Evolutionary conservation across 2,329 filamentous ascomycete genomes (phyloP).

Genomic region (Leptosphaerulina australis): DNA sequence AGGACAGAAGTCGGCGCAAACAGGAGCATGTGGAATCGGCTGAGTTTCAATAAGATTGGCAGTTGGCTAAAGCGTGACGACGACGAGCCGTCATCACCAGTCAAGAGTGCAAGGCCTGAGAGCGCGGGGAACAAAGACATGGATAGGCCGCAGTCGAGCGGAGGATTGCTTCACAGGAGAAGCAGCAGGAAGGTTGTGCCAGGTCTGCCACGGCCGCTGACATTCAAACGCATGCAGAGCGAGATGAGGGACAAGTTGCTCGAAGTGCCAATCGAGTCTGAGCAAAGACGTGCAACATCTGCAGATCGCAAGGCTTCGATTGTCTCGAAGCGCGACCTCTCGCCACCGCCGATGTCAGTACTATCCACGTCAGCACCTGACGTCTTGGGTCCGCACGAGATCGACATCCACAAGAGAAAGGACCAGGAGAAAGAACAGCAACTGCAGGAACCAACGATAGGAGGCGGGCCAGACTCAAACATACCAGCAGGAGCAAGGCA

Average conservation of each 20-base stretch:
- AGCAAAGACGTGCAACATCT: conserved; percentile 77
- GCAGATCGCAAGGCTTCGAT: conserved; percentile 71
- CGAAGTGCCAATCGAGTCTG: conserved; percentile 65
- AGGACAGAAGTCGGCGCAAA: conserved; percentile 44
- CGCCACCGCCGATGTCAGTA: conserved; percentile 46
- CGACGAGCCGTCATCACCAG: conserved; percentile 33
- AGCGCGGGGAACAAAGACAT: conserved; percentile 39
- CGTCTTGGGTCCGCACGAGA: conserved; percentile 41
- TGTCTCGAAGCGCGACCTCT: conserved; percentile 53
- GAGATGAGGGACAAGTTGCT: conserved; percentile 77
- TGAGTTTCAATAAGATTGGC: conserved; percentile 49
- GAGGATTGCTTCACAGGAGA: conserved; percentile 36
- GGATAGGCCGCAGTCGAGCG: conserved; percentile 43
- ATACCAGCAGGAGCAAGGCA: conserved; percentile 45
- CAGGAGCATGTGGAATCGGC: conserved; percentile 46
- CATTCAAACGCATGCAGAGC: conserved; percentile 82
- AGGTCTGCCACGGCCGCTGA: conserved; percentile 75
- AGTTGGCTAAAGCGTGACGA: conserved; percentile 51
- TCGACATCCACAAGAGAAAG: conserved; percentile 30
- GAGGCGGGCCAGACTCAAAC: conserved; percentile 39
- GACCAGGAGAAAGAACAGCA: conserved; percentile 24
- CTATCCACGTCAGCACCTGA: conserved; percentile 51
- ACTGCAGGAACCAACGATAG: conserved; percentile 33
- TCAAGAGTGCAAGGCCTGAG: conserved; percentile 12
- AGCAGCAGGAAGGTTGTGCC: conserved; percentile 70